Evolutionary conservation across 75 land plant genomes (phyloP), one percentile per base, ranked within the genome.

Genomic region (Pinus albicaulis): DNA sequence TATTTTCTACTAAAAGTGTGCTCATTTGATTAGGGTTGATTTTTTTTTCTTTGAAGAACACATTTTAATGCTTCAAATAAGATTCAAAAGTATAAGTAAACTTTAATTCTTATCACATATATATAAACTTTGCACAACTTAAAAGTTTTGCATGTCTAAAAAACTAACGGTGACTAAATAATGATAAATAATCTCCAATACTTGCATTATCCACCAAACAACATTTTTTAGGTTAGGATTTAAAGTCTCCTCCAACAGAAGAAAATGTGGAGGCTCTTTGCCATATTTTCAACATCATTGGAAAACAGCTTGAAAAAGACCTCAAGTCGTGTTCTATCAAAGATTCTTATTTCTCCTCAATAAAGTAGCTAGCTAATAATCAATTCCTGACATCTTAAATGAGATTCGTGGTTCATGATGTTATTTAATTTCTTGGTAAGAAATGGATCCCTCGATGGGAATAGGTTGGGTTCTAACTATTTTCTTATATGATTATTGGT

Each of bases 191-290:
- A n/a, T n/a, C n/a, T n/a, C n/a, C n/a, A n/a, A n/a, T n/a, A 5
- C 3, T 31, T n/a, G n/a, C n/a, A n/a, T n/a, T n/a, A n/a, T n/a
- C n/a, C n/a, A n/a, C n/a, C n/a, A n/a, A n/a, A n/a, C n/a, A 90
- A 90, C 90, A 83, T 70, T 85, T 95, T 23, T 79, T 95, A 78
- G 96, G 94, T 23, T 68, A 28, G 70, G 94, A 93, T 74, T 36
- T 60, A 44, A 93, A 85, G 68, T 73, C 76, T 71, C 82, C 81
- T 74, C 97, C 99, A 57, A 95, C 76, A 19, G 94, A 93, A 83
- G 97, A 92, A 71, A 96, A 96, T 74, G 94, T 96, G 26, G 99
- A 96, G 77, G 99, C 94, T 11, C 89, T 96, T 74, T 93, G 95
- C 75, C 97, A 92, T 28, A 85, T 96, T 41, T 90, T 96, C 75